These are phyloP conservation scores for Cochlearia excelsa DNA, from an alignment of 345 rosid genomes.

Conservation along the genomic window DNA sequence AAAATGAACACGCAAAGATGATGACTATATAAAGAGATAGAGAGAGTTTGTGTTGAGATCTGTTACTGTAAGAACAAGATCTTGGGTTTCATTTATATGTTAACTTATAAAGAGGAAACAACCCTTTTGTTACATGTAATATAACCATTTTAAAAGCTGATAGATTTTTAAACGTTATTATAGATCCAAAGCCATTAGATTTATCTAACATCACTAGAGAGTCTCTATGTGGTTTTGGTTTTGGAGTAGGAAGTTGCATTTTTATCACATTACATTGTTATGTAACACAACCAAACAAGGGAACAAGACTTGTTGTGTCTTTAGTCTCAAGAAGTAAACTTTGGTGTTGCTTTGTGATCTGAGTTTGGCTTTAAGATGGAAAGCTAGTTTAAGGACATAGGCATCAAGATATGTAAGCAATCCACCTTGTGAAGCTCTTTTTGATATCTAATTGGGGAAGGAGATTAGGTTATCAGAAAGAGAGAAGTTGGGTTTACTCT, in stretches of 20 bases:
- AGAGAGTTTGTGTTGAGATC: constrained; percentile 31
- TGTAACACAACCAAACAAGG: constrained; percentile 4
- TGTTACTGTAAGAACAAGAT: constrained; percentile 37
- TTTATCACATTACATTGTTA: constrained; percentile 3
- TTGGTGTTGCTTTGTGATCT: constrained; percentile 9
- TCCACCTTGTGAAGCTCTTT: too few relatives aligned
- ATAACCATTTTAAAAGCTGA: constrained; percentile 23
- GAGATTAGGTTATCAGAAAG: not conserved
- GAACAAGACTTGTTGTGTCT: constrained; percentile 9
- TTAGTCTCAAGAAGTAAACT: not conserved
- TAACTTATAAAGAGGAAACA: constrained; percentile 23
- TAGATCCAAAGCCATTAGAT: constrained; percentile 12
- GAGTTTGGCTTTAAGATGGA: constrained; percentile 8
- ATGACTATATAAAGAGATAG: constrained; percentile 21
- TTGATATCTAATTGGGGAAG: too few relatives aligned
- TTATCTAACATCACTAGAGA: constrained; percentile 15
- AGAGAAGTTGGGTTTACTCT: constrained; percentile 11
- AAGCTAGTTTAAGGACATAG: not conserved
- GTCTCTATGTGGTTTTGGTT: constrained; percentile 14
- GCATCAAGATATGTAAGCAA: not conserved
- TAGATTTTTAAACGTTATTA: constrained; percentile 20
- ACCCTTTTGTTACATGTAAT: constrained; percentile 36
- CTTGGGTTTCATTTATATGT: constrained; percentile 29
- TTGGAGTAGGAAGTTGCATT: constrained; percentile 26
- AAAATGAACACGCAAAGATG: constrained; percentile 22